Conservation (phyloP, 2,329 filamentous ascomycete species). For the Falciphora oryzae region DNA sequence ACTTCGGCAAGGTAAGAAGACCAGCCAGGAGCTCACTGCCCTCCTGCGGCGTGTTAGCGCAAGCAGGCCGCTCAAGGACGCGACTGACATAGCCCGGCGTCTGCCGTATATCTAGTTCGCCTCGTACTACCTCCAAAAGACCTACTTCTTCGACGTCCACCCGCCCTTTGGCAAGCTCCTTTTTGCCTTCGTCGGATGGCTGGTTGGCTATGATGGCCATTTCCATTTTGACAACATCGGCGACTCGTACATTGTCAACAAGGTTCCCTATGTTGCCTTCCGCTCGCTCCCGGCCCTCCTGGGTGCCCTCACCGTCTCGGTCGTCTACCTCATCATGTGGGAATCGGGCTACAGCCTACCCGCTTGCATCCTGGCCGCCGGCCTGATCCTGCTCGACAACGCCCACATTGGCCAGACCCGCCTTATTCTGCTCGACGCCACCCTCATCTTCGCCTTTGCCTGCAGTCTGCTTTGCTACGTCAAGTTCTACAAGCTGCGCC, state of each 20-base stretch:
- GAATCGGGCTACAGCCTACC: constrained; percentile 96
- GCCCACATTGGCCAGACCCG: constrained; percentile 96
- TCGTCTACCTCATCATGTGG: constrained; percentile 98
- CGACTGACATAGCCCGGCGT: background rate
- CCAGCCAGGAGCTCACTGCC: constrained; percentile 15
- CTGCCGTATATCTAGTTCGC: constrained; percentile 48
- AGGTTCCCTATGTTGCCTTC: constrained; percentile 95
- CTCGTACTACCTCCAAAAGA: constrained; percentile 84
- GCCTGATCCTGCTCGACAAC: constrained; percentile 90
- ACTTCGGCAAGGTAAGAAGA: constrained; percentile 87
- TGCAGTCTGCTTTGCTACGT: constrained; percentile 91
- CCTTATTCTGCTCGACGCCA: constrained; percentile 90
- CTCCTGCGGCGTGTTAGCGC: background rate
- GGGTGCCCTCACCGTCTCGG: constrained; percentile 88
- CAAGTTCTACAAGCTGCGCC: constrained; percentile 94
- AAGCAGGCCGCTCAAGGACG: background rate
- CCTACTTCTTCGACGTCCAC: constrained; percentile 99
- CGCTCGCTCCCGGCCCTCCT: constrained; percentile 88
- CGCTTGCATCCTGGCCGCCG: constrained; percentile 79
- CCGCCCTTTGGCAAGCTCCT: constrained; percentile 97
- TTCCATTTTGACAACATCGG: constrained; percentile 99
- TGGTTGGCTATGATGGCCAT: constrained; percentile 92
- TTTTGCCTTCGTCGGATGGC: constrained; percentile 94
- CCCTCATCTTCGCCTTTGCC: constrained; percentile 92
- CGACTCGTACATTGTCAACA: constrained; percentile 95